phyloP scores from a whole-genome alignment of 2,329 filamentous ascomycete genomes.

The Corynespora cassiicola region DNA sequence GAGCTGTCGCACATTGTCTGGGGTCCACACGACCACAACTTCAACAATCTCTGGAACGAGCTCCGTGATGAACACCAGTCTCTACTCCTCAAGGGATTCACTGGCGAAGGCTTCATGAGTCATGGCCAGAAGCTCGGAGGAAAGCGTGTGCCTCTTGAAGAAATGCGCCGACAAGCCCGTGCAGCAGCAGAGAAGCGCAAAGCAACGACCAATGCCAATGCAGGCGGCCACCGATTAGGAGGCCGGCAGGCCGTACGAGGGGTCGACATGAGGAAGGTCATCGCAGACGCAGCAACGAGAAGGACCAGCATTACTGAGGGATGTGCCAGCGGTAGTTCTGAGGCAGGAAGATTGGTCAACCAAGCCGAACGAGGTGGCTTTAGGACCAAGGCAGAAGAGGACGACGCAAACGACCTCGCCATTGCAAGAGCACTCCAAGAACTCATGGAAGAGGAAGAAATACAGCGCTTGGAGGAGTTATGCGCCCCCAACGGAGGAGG shows the following conservation, averaged over 20 bases:
- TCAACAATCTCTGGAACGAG: conserved; percentile 88
- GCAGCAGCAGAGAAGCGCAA: conserved; percentile 75
- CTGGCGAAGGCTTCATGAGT: conserved; percentile 85
- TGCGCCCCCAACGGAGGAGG: conserved; percentile 46
- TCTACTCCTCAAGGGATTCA: conserved; percentile 81
- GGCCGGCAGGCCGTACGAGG: conserved; percentile 65
- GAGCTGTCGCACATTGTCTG: conserved; percentile 88
- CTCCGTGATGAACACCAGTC: conserved; percentile 84
- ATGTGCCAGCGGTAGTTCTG: conserved; percentile 75
- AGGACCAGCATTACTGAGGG: conserved; percentile 72
- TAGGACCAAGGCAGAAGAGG: conserved; percentile 82
- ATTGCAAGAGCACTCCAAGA: conserved; percentile 88
- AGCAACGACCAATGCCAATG: conserved; percentile 65
- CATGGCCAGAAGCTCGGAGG: conserved; percentile 75
- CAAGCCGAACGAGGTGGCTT: conserved; percentile 75
- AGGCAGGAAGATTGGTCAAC: conserved; percentile 70
- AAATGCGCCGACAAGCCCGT: conserved; percentile 77
- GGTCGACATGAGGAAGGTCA: conserved; percentile 73
- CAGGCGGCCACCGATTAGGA: conserved; percentile 76
- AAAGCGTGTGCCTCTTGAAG: conserved; percentile 64
- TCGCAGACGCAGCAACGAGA: conserved; percentile 72
- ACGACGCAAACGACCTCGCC: conserved; percentile 85
- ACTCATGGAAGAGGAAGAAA: conserved; percentile 80
- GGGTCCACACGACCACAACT: conserved; percentile 82
- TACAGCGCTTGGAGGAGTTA: conserved; percentile 56